Conservation (phyloP, 768 basidiomycete species). For the Pluteus cervinus region DNA sequence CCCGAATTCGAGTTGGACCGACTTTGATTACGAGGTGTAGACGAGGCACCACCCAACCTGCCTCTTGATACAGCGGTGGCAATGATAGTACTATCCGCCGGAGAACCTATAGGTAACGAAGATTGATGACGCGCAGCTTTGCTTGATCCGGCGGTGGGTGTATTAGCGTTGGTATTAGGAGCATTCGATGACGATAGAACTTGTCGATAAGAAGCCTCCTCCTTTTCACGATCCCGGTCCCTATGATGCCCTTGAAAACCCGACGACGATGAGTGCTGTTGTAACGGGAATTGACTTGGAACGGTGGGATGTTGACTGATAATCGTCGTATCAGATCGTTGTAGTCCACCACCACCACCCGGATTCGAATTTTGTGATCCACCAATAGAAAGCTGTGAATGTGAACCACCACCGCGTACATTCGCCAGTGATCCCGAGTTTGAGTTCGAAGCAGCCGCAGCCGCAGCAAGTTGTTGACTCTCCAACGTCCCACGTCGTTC, state of each 20-base stretch:
- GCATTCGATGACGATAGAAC: constrained; percentile 2
- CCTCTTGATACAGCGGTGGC: constrained; percentile 13
- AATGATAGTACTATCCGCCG: constrained; percentile 11
- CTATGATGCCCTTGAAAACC: background rate
- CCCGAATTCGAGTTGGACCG: constrained; percentile 17
- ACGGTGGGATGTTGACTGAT: constrained; percentile 14
- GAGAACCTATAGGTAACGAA: no score
- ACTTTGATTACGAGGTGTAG: constrained; percentile 10
- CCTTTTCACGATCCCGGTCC: constrained; percentile 5
- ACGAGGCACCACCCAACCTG: constrained; percentile 10
- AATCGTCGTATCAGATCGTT: constrained; percentile 20
- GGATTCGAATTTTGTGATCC: background rate
- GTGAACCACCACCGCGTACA: constrained; percentile 12
- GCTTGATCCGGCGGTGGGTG: no score
- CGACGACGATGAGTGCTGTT: constrained; percentile 1
- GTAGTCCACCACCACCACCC: background rate
- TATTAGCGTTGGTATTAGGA: background rate
- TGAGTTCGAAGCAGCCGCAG: constrained; percentile 8
- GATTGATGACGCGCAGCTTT: no score
- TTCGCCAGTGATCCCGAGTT: constrained; percentile 10
- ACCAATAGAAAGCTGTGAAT: background rate
- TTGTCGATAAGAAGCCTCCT: constrained; percentile 3
- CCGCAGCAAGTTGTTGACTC: constrained; percentile 20
- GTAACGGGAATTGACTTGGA: constrained; percentile 5
- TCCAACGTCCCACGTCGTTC: constrained; percentile 69